These are phyloP conservation scores for Diaporthe sp. DNA, from an alignment of 2,329 filamentous ascomycete genomes.

Conservation along the genomic window DNA sequence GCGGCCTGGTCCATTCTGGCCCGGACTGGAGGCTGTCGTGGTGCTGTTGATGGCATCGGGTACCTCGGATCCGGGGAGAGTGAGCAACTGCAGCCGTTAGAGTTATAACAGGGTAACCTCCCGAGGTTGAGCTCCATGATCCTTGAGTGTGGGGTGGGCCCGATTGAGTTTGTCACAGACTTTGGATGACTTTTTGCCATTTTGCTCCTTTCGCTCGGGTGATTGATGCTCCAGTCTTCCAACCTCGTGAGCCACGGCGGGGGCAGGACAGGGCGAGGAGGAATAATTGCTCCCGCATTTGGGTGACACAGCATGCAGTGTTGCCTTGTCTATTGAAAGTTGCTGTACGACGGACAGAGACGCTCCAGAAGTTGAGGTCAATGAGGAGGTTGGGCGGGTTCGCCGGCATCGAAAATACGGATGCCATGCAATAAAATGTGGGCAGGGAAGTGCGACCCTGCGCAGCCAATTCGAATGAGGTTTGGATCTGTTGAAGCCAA, in stretches of 20 bases:
- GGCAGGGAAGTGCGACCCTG: constrained; percentile 12
- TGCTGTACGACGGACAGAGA: constrained; percentile 10
- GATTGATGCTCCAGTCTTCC: not conserved
- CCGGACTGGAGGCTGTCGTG: constrained; percentile 12
- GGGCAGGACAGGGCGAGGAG: not conserved
- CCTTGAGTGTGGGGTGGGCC: constrained; percentile 17
- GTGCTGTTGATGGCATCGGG: not conserved
- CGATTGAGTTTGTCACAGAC: constrained; percentile 23
- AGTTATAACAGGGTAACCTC: not conserved
- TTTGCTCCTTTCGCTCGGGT: not conserved
- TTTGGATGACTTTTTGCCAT: constrained; percentile 22
- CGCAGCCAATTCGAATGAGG: constrained; percentile 14
- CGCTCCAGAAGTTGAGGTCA: not conserved
- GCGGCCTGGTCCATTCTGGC: constrained; percentile 2
- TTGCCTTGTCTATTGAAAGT: not conserved
- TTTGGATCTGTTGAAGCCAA: constrained; percentile 22
- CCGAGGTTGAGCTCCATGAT: not conserved
- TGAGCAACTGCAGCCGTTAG: constrained; percentile 11
- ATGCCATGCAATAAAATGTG: constrained; percentile 11
- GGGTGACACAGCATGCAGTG: not conserved
- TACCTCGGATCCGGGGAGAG: constrained; percentile 23
- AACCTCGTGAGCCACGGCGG: not conserved
- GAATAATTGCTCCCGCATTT: not conserved
- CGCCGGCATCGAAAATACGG: not conserved
- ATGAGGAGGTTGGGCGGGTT: not conserved